A percentile compares a stretch with the other conserved stretches of the same genome.
Conservation (phyloP, 768 basidiomycete genomes). For the Mycena vulgaris region DNA sequence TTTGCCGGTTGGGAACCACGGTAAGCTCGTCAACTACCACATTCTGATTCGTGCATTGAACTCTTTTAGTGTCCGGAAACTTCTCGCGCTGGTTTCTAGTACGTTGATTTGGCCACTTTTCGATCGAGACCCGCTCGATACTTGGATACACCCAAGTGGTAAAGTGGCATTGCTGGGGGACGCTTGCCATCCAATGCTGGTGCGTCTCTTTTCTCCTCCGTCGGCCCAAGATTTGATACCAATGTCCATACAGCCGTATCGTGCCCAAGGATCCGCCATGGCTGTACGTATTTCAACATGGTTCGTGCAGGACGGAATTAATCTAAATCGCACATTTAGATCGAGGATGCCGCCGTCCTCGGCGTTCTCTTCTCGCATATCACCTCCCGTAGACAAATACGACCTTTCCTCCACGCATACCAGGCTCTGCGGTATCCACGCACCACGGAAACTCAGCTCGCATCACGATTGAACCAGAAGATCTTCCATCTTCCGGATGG, state of each 20-base stretch:
- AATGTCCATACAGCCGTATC: slow-evolving; percentile 58
- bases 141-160: slow-evolving; percentile 64
- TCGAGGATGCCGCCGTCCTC: slow-evolving; percentile 67
- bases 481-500: slow-evolving; percentile 75
- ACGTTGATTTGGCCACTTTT: slow-evolving; percentile 66
- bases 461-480: slow-evolving; percentile 65
- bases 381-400: slow-evolving; percentile 59
- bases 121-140: slow-evolving; percentile 62
- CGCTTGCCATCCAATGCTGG: slow-evolving; percentile 73
- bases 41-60: background rate
- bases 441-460: slow-evolving; percentile 63
- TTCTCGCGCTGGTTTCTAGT: slow-evolving; percentile 59
- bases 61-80: slow-evolving; percentile 57
- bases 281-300: slow-evolving; percentile 50
- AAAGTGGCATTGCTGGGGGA: slow-evolving; percentile 67
- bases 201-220: slow-evolving; percentile 2
- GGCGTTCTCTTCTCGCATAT: slow-evolving; percentile 69
- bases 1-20: slow-evolving; percentile 65
- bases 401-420: slow-evolving; percentile 65
- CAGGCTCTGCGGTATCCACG: slow-evolving; percentile 68
- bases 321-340: slow-evolving; percentile 24
- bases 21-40: background rate
- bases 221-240: background rate
- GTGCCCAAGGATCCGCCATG: slow-evolving; percentile 71
- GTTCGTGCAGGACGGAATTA: background rate